Base-by-base conservation (phyloP, 2,329 filamentous ascomycete species). In the Pestalotiopsis sp. region DNA sequence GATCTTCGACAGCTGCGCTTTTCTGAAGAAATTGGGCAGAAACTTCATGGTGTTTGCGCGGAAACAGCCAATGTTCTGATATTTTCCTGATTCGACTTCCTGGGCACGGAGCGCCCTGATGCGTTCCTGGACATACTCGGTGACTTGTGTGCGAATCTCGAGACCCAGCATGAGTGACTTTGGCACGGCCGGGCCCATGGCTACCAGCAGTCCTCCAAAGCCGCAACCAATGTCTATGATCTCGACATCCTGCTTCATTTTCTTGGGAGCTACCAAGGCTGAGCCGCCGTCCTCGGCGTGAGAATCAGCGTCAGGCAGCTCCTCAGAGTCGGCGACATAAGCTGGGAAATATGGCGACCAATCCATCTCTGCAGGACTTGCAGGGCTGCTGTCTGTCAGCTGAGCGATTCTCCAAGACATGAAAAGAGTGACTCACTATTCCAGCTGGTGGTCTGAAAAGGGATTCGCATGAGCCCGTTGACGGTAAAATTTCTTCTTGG, bases 21-120 rank as follows among this genome's bases (percentile, higher is more conserved):
- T 92, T 67, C 82, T 84, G 85, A 99, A 98, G 85, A 98, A 97
- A 78, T 99, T 98, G 71, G 97, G 95, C n/a, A 99, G 85, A 81
- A 98, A 99, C 80, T 99, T 99, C 96, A 99, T 99, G 4, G 94
- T 93, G 83, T 99, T 99, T 72, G 93, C 93, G 71, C 96, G 91
- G 62, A 99, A 85, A 77, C 94, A 97, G 41, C 92, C 91, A 66
- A 95, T 91, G 79, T 99, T 99, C 77, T 97, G 92, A 79, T 94
- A 98, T 61, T 83, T 80, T 64, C 81, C 80, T 36, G 79, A 77
- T 5, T 83, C 82, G 5, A 82, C 76, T 71, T 88, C 87, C 76
- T 95, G 91, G 13, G 85, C 83, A 3, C 96, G 90, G 20, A 98
- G 86, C 4, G 95, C 95, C 72, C 89, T 89, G 78, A 97, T 93